Evolutionary conservation across 1,139 yeast species (phyloP), one percentile per base, ranked within the genome.

Genomic region (Kurtzmaniella quercitrusa): DNA sequence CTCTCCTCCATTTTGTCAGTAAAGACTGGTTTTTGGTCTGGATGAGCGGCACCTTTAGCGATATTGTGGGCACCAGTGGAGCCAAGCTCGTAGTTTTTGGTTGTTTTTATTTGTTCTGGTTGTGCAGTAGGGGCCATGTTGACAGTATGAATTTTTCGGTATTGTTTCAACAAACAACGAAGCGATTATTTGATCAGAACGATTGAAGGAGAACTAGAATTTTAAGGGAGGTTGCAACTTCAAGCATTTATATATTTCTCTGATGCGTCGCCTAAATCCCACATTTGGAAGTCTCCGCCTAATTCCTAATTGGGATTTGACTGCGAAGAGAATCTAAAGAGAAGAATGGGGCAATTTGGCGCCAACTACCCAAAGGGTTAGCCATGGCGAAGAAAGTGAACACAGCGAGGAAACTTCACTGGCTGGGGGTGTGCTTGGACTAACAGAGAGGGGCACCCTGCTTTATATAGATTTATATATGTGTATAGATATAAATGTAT

Each of bases 1-100:
- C 86, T 66, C 53, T 80, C 69, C 39, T 65, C 70, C 40, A 62
- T 55, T 39, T 68, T 70, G 54, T 76, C 78, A 16, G 47, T 44
- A 55, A 79, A 79, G 38, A 52, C 50, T 6, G 85, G 85, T 34
- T 70, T 57, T 21, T 62, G 64, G 54, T 63, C 63, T 5, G 77
- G 77, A 41, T 58, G 66, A 11, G 60, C 63, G 42, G 58, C 57
- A 8, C 77, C 77, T 54, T 60, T 61, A 41, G 75, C 60, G 38
- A 71, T 60, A 52, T 71, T 71, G 50, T 70, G 70, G 10, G 65
- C 59, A 19, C 74, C 73, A 33, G 63, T 56, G 18, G 56, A 52
- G 10, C 53, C 51, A 10, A 63, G 48, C 18, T 58, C 56, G 54
- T 68, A 68, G 14, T 71, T 69, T 46, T 65, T 65, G 23, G 57